Evolutionary conservation across 2,329 filamentous ascomycete species (phyloP), one percentile per base, ranked within the genome.

Genomic region (Celoporthe dispersa): DNA sequence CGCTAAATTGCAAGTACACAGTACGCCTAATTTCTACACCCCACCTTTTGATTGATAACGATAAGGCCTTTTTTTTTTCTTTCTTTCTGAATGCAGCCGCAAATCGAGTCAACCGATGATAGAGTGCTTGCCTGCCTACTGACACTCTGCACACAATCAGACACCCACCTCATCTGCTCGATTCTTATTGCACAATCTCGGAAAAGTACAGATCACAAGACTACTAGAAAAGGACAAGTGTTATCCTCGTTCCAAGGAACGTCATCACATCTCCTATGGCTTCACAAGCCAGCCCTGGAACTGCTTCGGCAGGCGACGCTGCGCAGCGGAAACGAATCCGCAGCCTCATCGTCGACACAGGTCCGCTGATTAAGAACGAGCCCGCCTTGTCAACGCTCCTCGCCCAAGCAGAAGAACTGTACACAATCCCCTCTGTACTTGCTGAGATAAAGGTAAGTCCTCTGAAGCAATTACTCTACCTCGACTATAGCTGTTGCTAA

Each of bases 351-450:
- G 87, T 99, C 74, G 96, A 99, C 78, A 92, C 96, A 3, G 95
- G 94, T 35, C 94, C 95, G 9, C 90, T 99, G 71, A 94, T 99
- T 80, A 95, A 95, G 79, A 98, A 98, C 82, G 91, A 96, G 73
- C 94, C 95, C 16, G 85, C 93, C 14, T 88, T 96, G 33, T 97
- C 93, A 61, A 93, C 92, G 0, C 88, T 99, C 14, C 84, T 97
- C 66, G 86, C 88, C 51, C 90, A 93, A 78, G 90, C 94, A 63
- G 91, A 96, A 76, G 84, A 87, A 70, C 86, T 98, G 57, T 89
- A 94, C 76, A 98, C 94, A 1, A 92, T 95, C 0, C 94, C 94
- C 0, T 90, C 92, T 9, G 94, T 99, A 68, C 85, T 98, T 39
- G 87, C 90, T 66, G 96, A 99, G 83, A 97, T 97, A 68, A 94